Base-by-base conservation (phyloP, 805 yeast species). In the Cyberlindnera japonica region DNA sequence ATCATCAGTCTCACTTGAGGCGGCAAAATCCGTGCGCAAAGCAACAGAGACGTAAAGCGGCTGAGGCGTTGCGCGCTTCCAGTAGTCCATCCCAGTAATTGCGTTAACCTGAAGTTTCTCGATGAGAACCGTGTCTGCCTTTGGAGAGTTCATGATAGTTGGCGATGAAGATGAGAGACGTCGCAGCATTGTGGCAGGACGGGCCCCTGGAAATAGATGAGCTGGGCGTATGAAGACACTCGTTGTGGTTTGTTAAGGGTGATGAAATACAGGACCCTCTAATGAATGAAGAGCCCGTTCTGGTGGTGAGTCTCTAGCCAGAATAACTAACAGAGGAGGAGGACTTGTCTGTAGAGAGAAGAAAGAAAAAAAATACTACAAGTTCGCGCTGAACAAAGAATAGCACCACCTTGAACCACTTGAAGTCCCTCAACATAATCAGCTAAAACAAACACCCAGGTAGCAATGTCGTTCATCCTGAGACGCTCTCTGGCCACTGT, bases 1-100 rank as follows among this genome's bases (percentile, higher is more conserved):
- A 55, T 90, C 91, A 62, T 91, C 98, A 0, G 81, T 76, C 11
- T 64, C 62, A n/a, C 91, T 79, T n/a, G 96, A 90, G 40, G 74
- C 67, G 18, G 74, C 68, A 53, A 90, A 83, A 52, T 80, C 78
- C 0, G 95, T 84, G 24, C 65, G 65, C 46, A 86, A 71, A 32
- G 71, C 68, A 19, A 85, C 69, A 10, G 83, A 73, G 6, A 86
- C 67, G 3, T 65, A 55, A 18, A 85, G 69, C 4, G 88, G 87
- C 53, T 86, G 95, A 2, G 81, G 72, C 8, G 71, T 72, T 4
- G 77, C 74, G 40, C 83, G 68, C 43, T 72, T 70, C 95, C 93
- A 87, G 26, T 80, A 83, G 60, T 85, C 91, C 11, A 75, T 72
- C 1, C 93, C 93, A 2, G 81, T 74, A 20, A 77, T 69, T 7